These are phyloP conservation scores for Akanthomyces dipterigenus DNA, from an alignment of 2,329 filamentous ascomycete genomes.

Conservation along the genomic window DNA sequence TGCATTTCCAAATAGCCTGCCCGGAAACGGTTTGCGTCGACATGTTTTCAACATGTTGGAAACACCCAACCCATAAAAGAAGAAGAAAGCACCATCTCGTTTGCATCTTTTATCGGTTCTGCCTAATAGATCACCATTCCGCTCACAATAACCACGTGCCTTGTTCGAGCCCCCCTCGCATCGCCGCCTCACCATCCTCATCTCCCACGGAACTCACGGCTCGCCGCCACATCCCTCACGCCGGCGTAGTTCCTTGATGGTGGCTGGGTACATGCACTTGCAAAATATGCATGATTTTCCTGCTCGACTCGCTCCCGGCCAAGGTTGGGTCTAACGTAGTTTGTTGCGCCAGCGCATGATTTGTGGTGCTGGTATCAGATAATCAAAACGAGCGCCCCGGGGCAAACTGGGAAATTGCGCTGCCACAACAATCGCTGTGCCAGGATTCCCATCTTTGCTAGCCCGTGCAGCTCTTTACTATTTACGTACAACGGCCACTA, in stretches of 20 bases:
- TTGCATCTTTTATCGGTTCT: neutral
- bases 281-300: neutral
- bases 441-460: neutral
- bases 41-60: neutral
- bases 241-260: neutral
- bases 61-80: too few relatives aligned
- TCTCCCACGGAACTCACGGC: neutral
- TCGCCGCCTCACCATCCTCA: neutral
- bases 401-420: neutral
- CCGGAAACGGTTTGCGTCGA: constrained; percentile 2
- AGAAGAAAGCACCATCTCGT: neutral
- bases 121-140: neutral
- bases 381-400: neutral
- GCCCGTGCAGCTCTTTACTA: neutral
- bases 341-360: neutral
- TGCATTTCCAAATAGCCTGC: neutral
- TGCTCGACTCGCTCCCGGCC: neutral
- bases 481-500: neutral
- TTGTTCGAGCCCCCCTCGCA: too few relatives aligned
- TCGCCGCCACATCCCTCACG: neutral
- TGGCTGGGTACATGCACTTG: neutral
- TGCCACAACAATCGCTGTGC: neutral
- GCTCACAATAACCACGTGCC: neutral
- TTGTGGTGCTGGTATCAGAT: neutral
- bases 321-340: neutral